These are phyloP conservation scores for Trichomonas tenax DNA, from an alignment of 208 protist genomes.

Conservation along the genomic window DNA sequence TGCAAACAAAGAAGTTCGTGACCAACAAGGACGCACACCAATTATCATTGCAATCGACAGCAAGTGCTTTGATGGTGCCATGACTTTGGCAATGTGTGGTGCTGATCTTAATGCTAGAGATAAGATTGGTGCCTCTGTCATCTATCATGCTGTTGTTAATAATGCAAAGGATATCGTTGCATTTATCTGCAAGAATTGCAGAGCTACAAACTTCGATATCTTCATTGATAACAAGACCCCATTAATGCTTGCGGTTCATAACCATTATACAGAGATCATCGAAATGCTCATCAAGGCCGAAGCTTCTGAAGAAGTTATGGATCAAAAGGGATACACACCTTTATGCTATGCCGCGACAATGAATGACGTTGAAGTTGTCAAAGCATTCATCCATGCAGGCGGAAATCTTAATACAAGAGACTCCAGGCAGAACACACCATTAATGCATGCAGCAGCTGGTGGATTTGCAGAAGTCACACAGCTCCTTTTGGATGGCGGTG, in stretches of 20 bases:
- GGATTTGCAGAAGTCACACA: not conserved
- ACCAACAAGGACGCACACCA: not conserved
- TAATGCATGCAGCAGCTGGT: not conserved
- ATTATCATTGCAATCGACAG: not conserved
- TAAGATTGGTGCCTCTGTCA: too few relatives aligned
- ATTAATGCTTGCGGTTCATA: not conserved
- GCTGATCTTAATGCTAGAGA: not conserved
- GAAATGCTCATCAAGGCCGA: not conserved
- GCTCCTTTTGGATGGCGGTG: not conserved
- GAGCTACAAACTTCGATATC: not conserved
- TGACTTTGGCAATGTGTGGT: not conserved
- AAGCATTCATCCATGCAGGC: not conserved
- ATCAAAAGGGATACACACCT: not conserved
- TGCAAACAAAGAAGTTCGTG: not conserved
- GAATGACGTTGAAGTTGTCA: not conserved
- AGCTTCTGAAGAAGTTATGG: not conserved
- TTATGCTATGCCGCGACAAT: not conserved
- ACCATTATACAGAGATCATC: not conserved
- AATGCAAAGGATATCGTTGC: not conserved
- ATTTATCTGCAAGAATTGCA: not conserved
- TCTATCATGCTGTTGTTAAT: not conserved
- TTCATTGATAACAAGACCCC: not conserved
- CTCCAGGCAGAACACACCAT: not conserved
- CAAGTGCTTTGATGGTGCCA: not conserved
- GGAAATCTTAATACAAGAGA: not conserved